Evolutionary conservation across 306 rosid genomes (phyloP), one percentile per base, ranked within the genome.

Genomic region (Hylodesmum podocarpum): DNA sequence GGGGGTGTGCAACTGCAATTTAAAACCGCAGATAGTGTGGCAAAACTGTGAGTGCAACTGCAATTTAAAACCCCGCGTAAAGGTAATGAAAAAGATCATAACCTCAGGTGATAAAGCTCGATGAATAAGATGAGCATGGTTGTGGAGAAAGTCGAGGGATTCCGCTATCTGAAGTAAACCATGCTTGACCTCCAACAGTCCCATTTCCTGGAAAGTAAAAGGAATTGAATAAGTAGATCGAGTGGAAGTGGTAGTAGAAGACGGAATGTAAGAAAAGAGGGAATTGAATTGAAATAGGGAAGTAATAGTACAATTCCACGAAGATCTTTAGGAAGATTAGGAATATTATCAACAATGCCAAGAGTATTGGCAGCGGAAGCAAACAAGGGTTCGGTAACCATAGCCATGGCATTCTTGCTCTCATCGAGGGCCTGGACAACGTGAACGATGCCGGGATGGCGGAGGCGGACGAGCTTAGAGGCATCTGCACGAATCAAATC

Each of bases 91-190:
- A 27, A 57, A 57, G 39, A 28, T 28, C 6, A 57, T 57, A 22
- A 95, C 99, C 97, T 95, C 99, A 0, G 99, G 99, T 66, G 99
- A 85, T 85, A 95, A 84, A 51, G 97, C 91, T 46, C 93, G 91
- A 84, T 95, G 99, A 81, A 92, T 84, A 64, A 95, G 99, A 68
- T 57, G 92, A 0, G 99, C 99, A 58, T 95, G 93, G 79, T 84
- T 92, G 79, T 95, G 99, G 28, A 95, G 96, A 83, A 95, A 95
- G 81, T 92, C 92, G 85, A 95, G 86, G 19, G 99, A 84, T 79
- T 95, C 99, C 16, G 97, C 97, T 21, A 92, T 73, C 85, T 95
- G 99, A 73, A 95, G 97, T 86, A 95, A 89, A 66, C 99, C 98
- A 81, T 95, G 99, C 79, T 95, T 95, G 74, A 95, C 89, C 90